These are phyloP conservation scores for Adansonia grandidieri DNA, from an alignment of 441 rosid species.

Conservation along the genomic window DNA sequence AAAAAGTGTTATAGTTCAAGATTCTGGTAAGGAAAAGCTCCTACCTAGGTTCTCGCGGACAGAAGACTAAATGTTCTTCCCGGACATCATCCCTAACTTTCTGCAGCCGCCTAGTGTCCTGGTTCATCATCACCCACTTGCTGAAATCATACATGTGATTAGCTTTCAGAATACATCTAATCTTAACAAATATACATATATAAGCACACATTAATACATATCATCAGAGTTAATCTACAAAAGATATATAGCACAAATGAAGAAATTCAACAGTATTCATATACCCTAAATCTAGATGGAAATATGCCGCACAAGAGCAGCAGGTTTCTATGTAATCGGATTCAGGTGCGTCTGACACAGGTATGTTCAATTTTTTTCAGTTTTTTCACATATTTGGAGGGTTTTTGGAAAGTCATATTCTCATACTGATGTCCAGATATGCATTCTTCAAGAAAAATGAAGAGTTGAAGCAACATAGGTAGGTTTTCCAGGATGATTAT, in stretches of 20 bases:
- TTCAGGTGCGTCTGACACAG: no score
- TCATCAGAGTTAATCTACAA: conserved; percentile 10
- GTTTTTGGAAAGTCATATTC: no score
- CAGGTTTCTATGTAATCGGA: neutral
- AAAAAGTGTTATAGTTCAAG: neutral
- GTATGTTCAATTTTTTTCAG: no score
- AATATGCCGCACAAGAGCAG: neutral
- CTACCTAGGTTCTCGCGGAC: conserved; percentile 77
- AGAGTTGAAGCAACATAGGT: no score
- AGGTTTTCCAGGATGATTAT: neutral
- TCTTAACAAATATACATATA: conserved; percentile 24
- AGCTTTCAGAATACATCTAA: conserved; percentile 21
- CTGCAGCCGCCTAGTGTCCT: conserved; percentile 90
- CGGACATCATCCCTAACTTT: conserved; percentile 89
- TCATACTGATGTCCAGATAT: no score
- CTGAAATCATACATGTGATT: conserved; percentile 51
- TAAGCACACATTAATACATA: conserved; percentile 11
- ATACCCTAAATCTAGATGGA: conserved; percentile 12
- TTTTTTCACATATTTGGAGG: no score
- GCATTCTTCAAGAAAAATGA: no score
- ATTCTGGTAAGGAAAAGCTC: conserved; percentile 21
- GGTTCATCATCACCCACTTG: conserved; percentile 99
- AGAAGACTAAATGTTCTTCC: conserved; percentile 76
- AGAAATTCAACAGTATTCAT: conserved; percentile 8
- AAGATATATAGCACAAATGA: conserved; percentile 5